Conservation (phyloP, 495 filamentous ascomycete species). For the Penicillium soppii region DNA sequence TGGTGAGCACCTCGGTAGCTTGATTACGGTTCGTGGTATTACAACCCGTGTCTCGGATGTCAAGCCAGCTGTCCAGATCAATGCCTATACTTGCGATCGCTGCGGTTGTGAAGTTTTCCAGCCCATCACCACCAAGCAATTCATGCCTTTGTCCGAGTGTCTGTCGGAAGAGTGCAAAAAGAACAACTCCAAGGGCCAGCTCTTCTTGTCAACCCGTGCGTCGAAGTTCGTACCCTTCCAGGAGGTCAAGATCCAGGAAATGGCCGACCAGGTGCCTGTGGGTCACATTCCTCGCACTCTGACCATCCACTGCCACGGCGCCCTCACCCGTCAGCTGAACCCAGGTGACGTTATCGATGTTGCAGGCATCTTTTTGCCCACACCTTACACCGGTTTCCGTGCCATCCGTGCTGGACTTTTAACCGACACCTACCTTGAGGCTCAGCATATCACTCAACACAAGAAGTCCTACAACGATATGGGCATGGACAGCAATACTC, state of each 20-base stretch:
- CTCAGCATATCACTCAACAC: slow-evolving; percentile 89
- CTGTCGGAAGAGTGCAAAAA: slow-evolving; percentile 81
- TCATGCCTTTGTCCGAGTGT: slow-evolving; percentile 79
- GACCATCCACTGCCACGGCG: slow-evolving; percentile 87
- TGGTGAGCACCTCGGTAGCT: slow-evolving; percentile 84
- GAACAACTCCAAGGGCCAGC: slow-evolving; percentile 89
- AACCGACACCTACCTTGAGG: slow-evolving; percentile 96
- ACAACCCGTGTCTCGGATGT: slow-evolving; percentile 95
- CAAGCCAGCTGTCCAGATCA: slow-evolving; percentile 94
- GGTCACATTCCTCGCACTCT: slow-evolving; percentile 92
- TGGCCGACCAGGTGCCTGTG: slow-evolving; percentile 96
- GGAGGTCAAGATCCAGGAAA: slow-evolving; percentile 97
- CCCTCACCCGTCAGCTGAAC: slow-evolving; percentile 78
- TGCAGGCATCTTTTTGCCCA: slow-evolving; percentile 92
- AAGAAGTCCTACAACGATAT: slow-evolving; percentile 96
- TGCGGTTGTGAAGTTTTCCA: slow-evolving; percentile 98
- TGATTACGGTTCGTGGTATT: slow-evolving; percentile 95
- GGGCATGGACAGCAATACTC: slow-evolving; percentile 70
- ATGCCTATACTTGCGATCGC: slow-evolving; percentile 94
- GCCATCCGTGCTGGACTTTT: slow-evolving; percentile 92
- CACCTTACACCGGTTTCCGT: slow-evolving; percentile 96
- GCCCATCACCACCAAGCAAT: slow-evolving; percentile 88
- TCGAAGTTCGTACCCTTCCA: slow-evolving; percentile 98
- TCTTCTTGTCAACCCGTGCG: slow-evolving; percentile 88
- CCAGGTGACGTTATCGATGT: slow-evolving; percentile 94